Evolutionary conservation across 2,329 filamentous ascomycete species (phyloP).

Genomic region (Ascochyta clinopodiicola): DNA sequence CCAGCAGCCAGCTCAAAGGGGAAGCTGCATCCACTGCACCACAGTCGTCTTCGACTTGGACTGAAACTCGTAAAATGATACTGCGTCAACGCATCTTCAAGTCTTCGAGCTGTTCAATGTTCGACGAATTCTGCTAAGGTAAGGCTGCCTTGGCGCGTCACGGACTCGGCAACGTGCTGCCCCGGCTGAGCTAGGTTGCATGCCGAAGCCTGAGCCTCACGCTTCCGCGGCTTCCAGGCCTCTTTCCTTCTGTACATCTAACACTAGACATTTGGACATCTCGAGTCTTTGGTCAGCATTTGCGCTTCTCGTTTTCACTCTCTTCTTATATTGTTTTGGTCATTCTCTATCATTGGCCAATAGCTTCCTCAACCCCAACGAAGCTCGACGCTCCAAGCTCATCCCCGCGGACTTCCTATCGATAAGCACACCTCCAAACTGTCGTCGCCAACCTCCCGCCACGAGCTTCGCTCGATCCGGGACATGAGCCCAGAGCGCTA

Average conservation of each 20-base stretch:
- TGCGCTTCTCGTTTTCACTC: not conserved
- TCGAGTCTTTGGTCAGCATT: not conserved
- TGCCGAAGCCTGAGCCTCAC: constrained; percentile 10
- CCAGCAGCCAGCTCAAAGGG: not conserved
- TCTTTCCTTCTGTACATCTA: not conserved
- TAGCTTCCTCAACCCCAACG: not conserved
- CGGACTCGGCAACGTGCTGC: constrained; percentile 7
- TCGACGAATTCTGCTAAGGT: not conserved
- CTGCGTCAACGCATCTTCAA: no score
- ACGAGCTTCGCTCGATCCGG: constrained; percentile 39
- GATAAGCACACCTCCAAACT: constrained; percentile 28
- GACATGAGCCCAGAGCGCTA: constrained; percentile 33
- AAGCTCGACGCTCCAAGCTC: not conserved
- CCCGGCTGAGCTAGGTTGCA: constrained; percentile 2
- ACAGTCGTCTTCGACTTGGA: not conserved
- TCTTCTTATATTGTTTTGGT: not conserved
- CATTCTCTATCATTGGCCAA: not conserved
- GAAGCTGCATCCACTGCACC: not conserved
- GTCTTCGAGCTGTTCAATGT: not conserved
- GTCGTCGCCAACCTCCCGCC: constrained; percentile 39
- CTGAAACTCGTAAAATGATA: no score
- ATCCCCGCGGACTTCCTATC: constrained; percentile 19
- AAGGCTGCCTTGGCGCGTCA: constrained; percentile 12
- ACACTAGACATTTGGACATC: not conserved
- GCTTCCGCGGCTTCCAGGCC: constrained; percentile 8